Evolutionary conservation across 1,284 basidiomycete genomes (phyloP).

Genomic region (Moesziomyces antarcticus): DNA sequence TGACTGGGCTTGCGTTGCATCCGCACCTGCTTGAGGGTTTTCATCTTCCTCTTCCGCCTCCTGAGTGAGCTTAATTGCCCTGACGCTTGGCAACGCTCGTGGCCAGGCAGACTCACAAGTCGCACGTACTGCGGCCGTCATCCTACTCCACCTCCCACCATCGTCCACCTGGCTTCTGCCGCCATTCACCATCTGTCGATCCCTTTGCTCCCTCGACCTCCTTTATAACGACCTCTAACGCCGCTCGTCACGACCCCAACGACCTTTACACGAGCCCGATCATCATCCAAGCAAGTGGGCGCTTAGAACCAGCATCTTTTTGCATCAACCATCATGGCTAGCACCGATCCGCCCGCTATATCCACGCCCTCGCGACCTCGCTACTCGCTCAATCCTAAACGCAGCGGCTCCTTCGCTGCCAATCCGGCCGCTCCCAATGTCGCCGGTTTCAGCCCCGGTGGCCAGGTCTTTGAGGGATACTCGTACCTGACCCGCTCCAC

Average conservation of each 20-base stretch:
- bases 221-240: constrained; percentile 24
- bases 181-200: constrained; percentile 4
- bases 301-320: neutral
- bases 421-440: constrained; percentile 22
- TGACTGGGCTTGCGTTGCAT: neutral
- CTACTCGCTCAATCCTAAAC: constrained; percentile 26
- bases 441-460: constrained; percentile 60
- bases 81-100: neutral
- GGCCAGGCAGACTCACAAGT: too few relatives aligned
- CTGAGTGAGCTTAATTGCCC: constrained; percentile 7
- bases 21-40: neutral
- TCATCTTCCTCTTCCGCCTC: constrained; percentile 1
- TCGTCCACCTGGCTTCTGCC: constrained; percentile 2
- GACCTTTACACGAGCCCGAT: neutral
- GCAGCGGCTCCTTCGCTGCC: constrained; percentile 19
- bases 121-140: neutral
- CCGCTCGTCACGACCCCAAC: constrained; percentile 6
- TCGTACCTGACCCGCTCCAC: constrained; percentile 57
- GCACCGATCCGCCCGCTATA: constrained; percentile 28
- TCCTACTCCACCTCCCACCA: neutral
- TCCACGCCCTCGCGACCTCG: constrained; percentile 46
- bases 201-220: neutral
- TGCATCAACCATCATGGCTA: constrained; percentile 15
- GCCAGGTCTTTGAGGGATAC: constrained; percentile 55
- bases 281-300: neutral